phyloP scores from a whole-genome alignment of 1,139 yeast genomes.

The Hyphopichia buzzinii region DNA sequence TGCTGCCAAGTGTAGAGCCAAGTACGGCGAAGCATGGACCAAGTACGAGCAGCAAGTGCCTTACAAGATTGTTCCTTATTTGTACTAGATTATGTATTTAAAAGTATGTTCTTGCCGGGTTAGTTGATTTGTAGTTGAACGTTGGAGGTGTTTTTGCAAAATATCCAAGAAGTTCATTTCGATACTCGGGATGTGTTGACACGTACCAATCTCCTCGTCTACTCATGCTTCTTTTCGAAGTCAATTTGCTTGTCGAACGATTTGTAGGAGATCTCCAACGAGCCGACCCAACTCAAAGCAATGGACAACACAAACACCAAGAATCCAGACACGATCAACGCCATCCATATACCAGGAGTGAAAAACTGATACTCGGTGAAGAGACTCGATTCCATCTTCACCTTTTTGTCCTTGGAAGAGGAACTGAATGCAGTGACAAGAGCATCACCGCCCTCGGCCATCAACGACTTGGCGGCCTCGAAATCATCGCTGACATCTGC shows the following conservation, averaged over 20 bases:
- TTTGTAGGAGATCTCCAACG: constrained; percentile 65
- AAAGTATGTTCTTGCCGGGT: too few relatives aligned
- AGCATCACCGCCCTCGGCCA: constrained; percentile 25
- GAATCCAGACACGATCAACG: constrained; percentile 54
- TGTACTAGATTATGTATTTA: too few relatives aligned
- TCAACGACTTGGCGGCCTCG: constrained; percentile 30
- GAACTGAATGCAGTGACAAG: constrained; percentile 20
- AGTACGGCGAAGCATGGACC: constrained; percentile 84
- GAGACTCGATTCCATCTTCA: too few relatives aligned
- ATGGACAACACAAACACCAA: constrained; percentile 49
- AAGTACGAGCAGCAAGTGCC: constrained; percentile 81
- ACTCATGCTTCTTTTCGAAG: constrained; percentile 61
- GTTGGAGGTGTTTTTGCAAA: too few relatives aligned
- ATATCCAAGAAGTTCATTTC: too few relatives aligned
- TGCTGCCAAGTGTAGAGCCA: constrained; percentile 82
- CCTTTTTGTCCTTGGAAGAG: constrained; percentile 8
- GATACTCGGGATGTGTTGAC: too few relatives aligned
- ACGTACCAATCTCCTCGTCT: too few relatives aligned
- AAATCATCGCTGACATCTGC: constrained; percentile 36
- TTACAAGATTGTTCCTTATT: constrained; percentile 83
- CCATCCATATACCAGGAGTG: constrained; percentile 65
- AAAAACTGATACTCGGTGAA: constrained; percentile 45
- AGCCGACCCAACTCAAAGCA: constrained; percentile 60
- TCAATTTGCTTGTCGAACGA: constrained; percentile 71
- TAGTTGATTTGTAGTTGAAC: too few relatives aligned